These are phyloP conservation scores for Psilocybe tampanensis DNA, from an alignment of 768 basidiomycete species.

Conservation along the genomic window DNA sequence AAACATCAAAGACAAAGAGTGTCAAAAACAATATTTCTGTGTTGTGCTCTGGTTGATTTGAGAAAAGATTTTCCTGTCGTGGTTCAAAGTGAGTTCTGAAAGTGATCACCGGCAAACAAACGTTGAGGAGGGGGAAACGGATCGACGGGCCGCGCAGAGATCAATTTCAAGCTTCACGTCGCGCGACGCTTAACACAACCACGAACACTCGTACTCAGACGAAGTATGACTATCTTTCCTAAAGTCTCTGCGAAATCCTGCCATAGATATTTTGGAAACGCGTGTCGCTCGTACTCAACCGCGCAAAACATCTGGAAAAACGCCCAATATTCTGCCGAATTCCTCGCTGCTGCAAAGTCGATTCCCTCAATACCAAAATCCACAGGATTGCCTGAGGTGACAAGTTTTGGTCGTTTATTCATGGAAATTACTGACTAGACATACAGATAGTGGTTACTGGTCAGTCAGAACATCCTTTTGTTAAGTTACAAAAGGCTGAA, in stretches of 20 bases:
- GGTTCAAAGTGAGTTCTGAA: too few relatives aligned
- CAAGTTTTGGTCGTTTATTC: not conserved
- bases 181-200: too few relatives aligned
- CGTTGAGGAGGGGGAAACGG: too few relatives aligned
- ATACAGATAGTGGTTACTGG: slow-evolving; percentile 49
- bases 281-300: slow-evolving; percentile 8
- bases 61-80: too few relatives aligned
- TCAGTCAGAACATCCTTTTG: slow-evolving; percentile 12
- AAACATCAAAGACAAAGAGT: too few relatives aligned
- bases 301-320: slow-evolving; percentile 27
- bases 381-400: slow-evolving; percentile 46
- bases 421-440: not conserved
- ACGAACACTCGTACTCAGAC: too few relatives aligned
- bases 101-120: too few relatives aligned
- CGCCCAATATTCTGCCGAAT: slow-evolving; percentile 36
- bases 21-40: too few relatives aligned
- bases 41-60: too few relatives aligned
- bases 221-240: not conserved
- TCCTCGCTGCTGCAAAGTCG: slow-evolving; percentile 40
- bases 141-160: too few relatives aligned
- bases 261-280: not conserved
- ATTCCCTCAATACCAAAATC: slow-evolving; percentile 39
- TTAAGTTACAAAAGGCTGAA: not conserved
- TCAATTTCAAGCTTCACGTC: too few relatives aligned
- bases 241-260: not conserved